Base-by-base conservation (phyloP, 768 basidiomycete species). In the Cubamyces sp. region DNA sequence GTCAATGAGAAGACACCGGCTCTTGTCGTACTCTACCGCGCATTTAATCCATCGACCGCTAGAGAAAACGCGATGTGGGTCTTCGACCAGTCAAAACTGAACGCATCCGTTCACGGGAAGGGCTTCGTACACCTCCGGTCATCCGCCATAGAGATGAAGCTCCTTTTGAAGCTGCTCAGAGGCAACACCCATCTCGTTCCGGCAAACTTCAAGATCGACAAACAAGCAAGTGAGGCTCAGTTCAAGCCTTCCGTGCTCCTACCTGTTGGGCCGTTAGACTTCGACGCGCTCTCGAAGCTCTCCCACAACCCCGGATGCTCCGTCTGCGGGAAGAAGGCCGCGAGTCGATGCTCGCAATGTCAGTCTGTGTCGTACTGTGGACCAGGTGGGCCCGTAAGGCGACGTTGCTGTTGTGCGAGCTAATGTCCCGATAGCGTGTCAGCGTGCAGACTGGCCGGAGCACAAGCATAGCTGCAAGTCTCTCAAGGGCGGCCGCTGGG, bases 401-500 rank as follows among this genome's bases (percentile, higher is more conserved):
- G n/a, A n/a, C n/a, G n/a, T n/a, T n/a, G n/a, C n/a, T n/a, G n/a
- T n/a, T n/a, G n/a, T n/a, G n/a, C n/a, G n/a, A n/a, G n/a, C n/a
- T n/a, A n/a, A n/a, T n/a, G n/a, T n/a, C n/a, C n/a, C n/a, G n/a
- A n/a, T n/a, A n/a, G n/a, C n/a, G n/a, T 52, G 42, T 39, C 56
- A 53, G 64, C 69, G 56, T 23, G 61, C 57, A n/a, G 77, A 81
- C 60, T 82, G 79, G 79, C 65, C 71, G 23, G 64, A 68, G 8
- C 79, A 81, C 68, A 78, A 77, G 65, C 46, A 54, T 2, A 55
- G 66, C 1, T 81, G 79, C 64, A 70, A 68, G 15, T 72, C 78
- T 4, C 69, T 81, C 50, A 71, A 74, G 56, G 77, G 75, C 19
- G 79, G 76, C 3, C 72, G 69, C 0, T 82, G 79, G 79, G 61